Conservation (phyloP, 371 early-diverging fungal genomes). For the Mucor racemosus region DNA sequence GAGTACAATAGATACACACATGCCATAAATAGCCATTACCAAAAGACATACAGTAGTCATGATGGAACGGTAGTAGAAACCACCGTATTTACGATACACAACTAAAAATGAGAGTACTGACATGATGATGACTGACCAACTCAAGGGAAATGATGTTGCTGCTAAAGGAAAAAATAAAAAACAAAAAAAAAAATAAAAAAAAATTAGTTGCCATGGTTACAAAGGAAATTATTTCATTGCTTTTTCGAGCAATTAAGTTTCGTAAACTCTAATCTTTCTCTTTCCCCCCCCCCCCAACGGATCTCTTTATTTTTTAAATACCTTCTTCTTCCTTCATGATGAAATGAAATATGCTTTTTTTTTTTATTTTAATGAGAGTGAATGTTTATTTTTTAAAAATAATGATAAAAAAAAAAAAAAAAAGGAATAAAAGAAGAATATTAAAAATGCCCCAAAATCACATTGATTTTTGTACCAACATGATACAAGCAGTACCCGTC, state of each 20-base stretch:
- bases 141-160: background rate
- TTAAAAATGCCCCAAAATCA: constrained; percentile 11
- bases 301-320: background rate
- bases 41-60: constrained; percentile 31
- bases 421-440: background rate
- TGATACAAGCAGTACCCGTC: background rate
- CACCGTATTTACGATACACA: constrained; percentile 23
- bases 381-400: background rate
- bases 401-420: constrained; percentile 9
- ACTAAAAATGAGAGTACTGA: constrained; percentile 5
- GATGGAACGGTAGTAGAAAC: constrained; percentile 38
- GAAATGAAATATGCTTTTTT: background rate
- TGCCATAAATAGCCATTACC: constrained; percentile 48
- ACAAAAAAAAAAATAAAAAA: background rate
- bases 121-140: constrained; percentile 6
- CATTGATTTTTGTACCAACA: background rate
- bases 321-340: constrained; percentile 17
- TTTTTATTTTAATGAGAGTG: background rate
- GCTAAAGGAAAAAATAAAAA: background rate
- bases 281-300: background rate
- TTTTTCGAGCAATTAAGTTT: constrained; percentile 11
- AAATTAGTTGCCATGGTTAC: constrained; percentile 3
- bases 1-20: constrained; percentile 49
- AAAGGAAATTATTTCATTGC: constrained; percentile 7
- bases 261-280: background rate